Evolutionary conservation across 441 rosid species (phyloP), one percentile per base, ranked within the genome.

Genomic region (Erysimum pusillum): DNA sequence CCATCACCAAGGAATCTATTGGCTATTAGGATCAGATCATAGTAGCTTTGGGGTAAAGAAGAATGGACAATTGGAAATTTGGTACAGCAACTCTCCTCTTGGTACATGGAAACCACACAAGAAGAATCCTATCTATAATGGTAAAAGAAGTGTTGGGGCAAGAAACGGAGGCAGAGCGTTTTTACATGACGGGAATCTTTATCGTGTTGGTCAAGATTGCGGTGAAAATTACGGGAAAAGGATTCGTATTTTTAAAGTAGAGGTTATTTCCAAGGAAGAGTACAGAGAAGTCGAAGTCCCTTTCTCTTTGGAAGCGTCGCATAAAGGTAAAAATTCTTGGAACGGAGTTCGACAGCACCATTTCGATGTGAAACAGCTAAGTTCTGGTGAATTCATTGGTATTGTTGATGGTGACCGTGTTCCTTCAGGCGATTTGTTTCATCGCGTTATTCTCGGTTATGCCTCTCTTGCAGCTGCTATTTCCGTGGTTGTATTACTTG

Each of bases 141-240:
- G 81, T 4, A 67, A 86, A 72, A 85, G 63, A 63, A 86, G 84
- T 49, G 57, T 75, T 45, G 99, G 98, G 36, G 98, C 99, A 13
- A 90, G 99, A 67, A 96, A 96, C 66, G 99, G 94, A 38, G 99
- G 99, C 77, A 85, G 98, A 67, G 92, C 96, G 9, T 91, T 96
- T 81, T 28, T 77, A 22, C 85, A 88, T 17, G 57, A 87, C 48
- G 98, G 97, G n/a, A 79, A 82, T 53, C 89, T 96, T 31, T 90
- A 91, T 77, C 98, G 99, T 6, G 67, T 87, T 58, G 99, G 99
- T 83, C 97, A 96, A 83, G 98, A 96, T 58, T 93, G 92, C 38
- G 97, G 97, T 52, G 93, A 89, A 68, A 89, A 86, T 6, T 96
- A 96, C 68, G 99, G 98, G 32, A 85, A 85, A 45, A 79, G 83